Evolutionary conservation across 1,284 basidiomycete genomes (phyloP), one percentile per base, ranked within the genome.

Genomic region (Cystobasidium pallidum): DNA sequence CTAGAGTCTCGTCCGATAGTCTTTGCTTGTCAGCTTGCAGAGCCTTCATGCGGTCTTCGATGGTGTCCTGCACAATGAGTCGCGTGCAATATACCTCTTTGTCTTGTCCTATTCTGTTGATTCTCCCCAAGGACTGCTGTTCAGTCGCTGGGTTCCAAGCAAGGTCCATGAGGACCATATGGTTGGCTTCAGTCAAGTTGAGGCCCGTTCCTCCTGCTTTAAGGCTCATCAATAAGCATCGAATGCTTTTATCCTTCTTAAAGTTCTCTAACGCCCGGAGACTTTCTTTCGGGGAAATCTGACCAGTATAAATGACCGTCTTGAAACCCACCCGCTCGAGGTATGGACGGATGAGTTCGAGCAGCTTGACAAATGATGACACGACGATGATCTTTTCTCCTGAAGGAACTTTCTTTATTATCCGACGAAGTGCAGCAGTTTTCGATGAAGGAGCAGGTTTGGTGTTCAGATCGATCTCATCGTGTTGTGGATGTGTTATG

Each of bases 121-220:
- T 97, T 57, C 96, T 87, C 65, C 94, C 96, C 94, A 99, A 98
- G 0, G 95, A 91, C 81, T 99, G 95, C n/a, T 94, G 82, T 81
- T 99, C 95, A 76, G 91, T 90, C 1, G 62, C 91, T 52, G 93
- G 93, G 81, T 95, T 95, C 92, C 96, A 99, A 80, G 98, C 95
- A 58, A 91, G 92, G 80, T 99, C 95, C 73, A 86, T 83, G n/a
- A 85, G 78, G 70, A 91, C 89, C 47, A 97, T 82, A 49, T 94
- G 84, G 10, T 91, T 94, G 10, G 89, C 93, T 36, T 92, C 76
- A 28, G 73, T 76, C 65, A 79, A 85, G 80, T 98, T 99, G 64
- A 99, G 85, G 0, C 95, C 95, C n/a, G 94, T 91, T 26, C 95
- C 96, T 21, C 95, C 95, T 0, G 94, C 92, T 82, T 98, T 98